Evolutionary conservation across 176 grass and related monocot species (phyloP).

Genomic region (Urochloa ruziziensis): DNA sequence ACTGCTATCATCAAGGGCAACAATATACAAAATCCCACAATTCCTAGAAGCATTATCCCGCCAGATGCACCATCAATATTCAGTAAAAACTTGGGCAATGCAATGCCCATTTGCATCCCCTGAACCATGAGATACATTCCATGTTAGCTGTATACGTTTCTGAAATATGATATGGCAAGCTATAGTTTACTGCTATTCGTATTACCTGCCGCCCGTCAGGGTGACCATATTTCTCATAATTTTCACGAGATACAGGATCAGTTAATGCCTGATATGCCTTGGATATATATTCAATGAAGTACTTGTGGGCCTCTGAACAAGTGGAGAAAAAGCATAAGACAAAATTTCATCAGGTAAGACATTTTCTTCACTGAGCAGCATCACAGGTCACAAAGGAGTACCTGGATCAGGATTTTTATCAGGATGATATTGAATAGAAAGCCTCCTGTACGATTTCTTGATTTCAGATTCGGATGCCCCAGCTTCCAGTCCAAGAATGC

Average conservation of each 20-base stretch:
- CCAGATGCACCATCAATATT: slow-evolving; percentile 97
- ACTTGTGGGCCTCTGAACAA: slow-evolving; percentile 92
- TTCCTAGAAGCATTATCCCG: slow-evolving; percentile 87
- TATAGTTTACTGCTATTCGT: not conserved
- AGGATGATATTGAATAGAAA: slow-evolving; percentile 96
- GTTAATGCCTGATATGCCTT: slow-evolving; percentile 99
- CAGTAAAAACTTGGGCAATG: slow-evolving; percentile 89
- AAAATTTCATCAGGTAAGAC: not conserved
- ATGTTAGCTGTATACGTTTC: slow-evolving; percentile 12
- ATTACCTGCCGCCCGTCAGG: slow-evolving; percentile 99
- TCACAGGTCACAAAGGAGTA: slow-evolving; percentile 6
- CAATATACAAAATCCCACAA: slow-evolving; percentile 94
- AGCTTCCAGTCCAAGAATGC: slow-evolving; percentile 89
- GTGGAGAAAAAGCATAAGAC: slow-evolving; percentile 11
- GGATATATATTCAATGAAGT: slow-evolving; percentile 96
- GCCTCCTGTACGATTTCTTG: slow-evolving; percentile 91
- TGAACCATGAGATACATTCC: slow-evolving; percentile 25
- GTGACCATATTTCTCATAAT: slow-evolving; percentile 99
- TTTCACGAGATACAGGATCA: slow-evolving; percentile 92
- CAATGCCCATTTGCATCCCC: slow-evolving; percentile 99
- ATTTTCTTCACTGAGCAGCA: slow-evolving; percentile 3
- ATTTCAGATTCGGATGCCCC: slow-evolving; percentile 85
- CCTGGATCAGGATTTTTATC: slow-evolving; percentile 99
- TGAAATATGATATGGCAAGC: not conserved
- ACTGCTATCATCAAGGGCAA: slow-evolving; percentile 95